Percentiles rank a stretch among this genome's conserved stretches.
Evolutionary conservation across 331 rosid genomes (phyloP).

Genomic region (Stylosanthes scabra): DNA sequence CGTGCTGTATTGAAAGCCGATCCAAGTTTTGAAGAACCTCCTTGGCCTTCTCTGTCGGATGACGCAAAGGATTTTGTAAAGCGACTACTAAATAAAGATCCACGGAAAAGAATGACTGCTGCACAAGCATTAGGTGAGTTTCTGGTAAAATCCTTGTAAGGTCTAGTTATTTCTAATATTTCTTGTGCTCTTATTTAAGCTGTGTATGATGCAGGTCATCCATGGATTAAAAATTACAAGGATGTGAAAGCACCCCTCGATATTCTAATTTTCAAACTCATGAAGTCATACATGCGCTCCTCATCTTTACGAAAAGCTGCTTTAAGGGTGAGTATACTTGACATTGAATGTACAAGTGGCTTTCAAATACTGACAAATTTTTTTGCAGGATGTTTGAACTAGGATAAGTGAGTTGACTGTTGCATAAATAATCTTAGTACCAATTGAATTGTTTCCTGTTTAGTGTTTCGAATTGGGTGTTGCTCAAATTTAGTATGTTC

Average conservation of each 20-base stretch:
- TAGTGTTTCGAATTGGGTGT: constrained; percentile 20
- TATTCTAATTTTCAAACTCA: constrained; percentile 80
- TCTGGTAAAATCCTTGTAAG: constrained; percentile 20
- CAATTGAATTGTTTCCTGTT: constrained; percentile 4
- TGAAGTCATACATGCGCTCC: constrained; percentile 87
- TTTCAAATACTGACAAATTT: neutral
- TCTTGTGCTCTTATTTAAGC: constrained; percentile 40
- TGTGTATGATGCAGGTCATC: constrained; percentile 74
- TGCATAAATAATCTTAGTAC: constrained; percentile 17
- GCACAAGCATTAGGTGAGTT: constrained; percentile 85
- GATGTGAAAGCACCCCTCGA: constrained; percentile 78
- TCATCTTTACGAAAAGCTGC: constrained; percentile 91
- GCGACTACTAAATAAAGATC: constrained; percentile 86
- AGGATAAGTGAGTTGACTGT: neutral
- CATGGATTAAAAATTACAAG: constrained; percentile 74
- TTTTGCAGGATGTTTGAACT: constrained; percentile 4
- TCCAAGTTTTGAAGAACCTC: constrained; percentile 87
- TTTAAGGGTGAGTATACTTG: constrained; percentile 69
- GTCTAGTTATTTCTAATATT: constrained; percentile 21
- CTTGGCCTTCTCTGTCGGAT: constrained; percentile 86
- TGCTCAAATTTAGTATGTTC: constrained; percentile 1
- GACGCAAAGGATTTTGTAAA: constrained; percentile 88
- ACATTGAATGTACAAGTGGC: neutral
- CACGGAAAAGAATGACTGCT: constrained; percentile 93
- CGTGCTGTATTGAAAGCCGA: constrained; percentile 88